Base-by-base conservation (phyloP, 2,329 filamentous ascomycete genomes). In the Rhexocercosporidium sp. region DNA sequence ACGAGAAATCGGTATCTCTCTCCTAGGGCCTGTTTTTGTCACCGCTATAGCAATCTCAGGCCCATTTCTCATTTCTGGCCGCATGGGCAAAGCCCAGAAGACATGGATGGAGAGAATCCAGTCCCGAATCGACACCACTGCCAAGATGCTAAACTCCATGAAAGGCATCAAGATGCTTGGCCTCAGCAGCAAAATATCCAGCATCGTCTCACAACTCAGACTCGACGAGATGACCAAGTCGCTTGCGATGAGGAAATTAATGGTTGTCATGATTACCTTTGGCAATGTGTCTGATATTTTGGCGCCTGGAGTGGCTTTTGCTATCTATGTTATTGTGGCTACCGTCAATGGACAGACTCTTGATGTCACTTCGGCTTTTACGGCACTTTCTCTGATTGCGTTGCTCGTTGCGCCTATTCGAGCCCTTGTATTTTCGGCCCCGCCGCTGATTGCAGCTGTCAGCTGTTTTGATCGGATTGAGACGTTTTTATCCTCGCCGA, bases 401-500 rank as follows among this genome's bases (percentile, higher is more conserved):
- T 71, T 83, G 0, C 70, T 82, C n/a, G 71, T 77, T 1, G 74
- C 75, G 8, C 81, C 81, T 3, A 74, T 83, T 3, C 78, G 78
- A 31, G 76, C 73, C 54, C 71, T 82, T 65, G 80, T 83, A 37
- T 78, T 81, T 65, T 71, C 71, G 0, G 73, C 81, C 14, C 77
- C 81, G 3, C 73, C 75, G 5, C 64, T 82, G 31, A 77, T 77
- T 34, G 77, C 79, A 8, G 79, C 76, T 0, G 39, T 80, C 9
- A 77, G 79, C 0, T 81, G 80, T 18, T 74, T 83, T 59, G 74
- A 76, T 22, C 75, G 81, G 9, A 81, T 83, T 7, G 75, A 82
- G 47, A 69, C 67, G 3, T 82, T 14, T 77, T 79, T 66, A 66
- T 53, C 44, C 56, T 66, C 63, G 9, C 46, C 63, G 22, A 65